Evolutionary conservation across 805 yeast genomes (phyloP).

Genomic region (Pichia californica): DNA sequence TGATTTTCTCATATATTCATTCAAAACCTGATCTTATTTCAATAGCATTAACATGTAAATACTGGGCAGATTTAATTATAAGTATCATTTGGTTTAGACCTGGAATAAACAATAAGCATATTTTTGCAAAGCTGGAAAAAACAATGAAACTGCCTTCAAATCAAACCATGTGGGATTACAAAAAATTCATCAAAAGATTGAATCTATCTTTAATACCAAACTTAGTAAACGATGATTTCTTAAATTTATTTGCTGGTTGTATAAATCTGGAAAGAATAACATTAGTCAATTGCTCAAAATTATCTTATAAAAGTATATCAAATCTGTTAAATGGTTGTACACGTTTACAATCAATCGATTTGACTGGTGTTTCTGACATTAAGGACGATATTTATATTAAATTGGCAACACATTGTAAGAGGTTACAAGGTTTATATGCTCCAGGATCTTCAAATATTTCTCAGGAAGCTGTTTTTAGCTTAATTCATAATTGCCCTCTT

Average conservation of each 20-base stretch:
- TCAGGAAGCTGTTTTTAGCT: conserved; percentile 51
- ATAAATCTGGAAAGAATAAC: conserved; percentile 79
- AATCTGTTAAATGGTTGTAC: conserved; percentile 57
- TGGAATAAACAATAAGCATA: conserved; percentile 44
- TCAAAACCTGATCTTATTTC: conserved; percentile 54
- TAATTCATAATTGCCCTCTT: conserved; percentile 61
- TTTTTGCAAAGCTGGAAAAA: conserved; percentile 46
- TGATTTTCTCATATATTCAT: conserved; percentile 58
- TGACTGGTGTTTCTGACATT: conserved; percentile 67
- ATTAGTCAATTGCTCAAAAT: conserved; percentile 66
- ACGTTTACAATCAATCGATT: conserved; percentile 75
- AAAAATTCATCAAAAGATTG: conserved; percentile 65
- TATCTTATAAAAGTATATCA: conserved; percentile 57
- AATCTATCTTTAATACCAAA: conserved; percentile 72
- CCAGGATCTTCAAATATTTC: conserved; percentile 75
- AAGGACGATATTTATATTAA: conserved; percentile 65
- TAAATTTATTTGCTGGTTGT: conserved; percentile 60
- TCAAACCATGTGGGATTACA: conserved; percentile 58
- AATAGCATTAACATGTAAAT: conserved; percentile 65
- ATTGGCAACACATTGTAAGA: conserved; percentile 62
- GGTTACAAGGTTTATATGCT: conserved; percentile 85
- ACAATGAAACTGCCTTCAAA: conserved; percentile 46
- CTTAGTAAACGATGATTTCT: conserved; percentile 55
- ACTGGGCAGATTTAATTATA: conserved; percentile 72
- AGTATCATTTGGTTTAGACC: conserved; percentile 90